Base-by-base conservation (phyloP, 2,329 filamentous ascomycete species). In the Delphinella strobiligena region DNA sequence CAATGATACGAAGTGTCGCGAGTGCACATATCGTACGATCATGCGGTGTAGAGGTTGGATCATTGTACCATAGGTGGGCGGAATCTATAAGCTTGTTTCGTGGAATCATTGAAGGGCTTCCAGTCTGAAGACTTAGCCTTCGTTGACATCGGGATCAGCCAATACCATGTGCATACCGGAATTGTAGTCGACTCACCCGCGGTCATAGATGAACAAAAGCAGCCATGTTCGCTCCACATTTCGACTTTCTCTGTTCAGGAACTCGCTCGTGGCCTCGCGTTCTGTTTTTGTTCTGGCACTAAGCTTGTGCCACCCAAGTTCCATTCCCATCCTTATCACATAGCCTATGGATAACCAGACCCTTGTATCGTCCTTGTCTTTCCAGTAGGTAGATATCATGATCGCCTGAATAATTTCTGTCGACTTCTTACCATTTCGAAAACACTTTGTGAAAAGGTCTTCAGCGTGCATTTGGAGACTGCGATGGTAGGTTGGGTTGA, bases 21-120 rank as follows among this genome's bases (percentile, higher is more conserved):
- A 65, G 54, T 4, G 61, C 57, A n/a, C 53, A 55, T 3, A 64
- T 50, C 2, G 63, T 47, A 5, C 52, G 45, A 43, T 64, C 62
- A 3, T 50, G 57, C 2, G 55, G 46, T 11, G 52, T 51, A 3
- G 59, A 58, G 30, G 53, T 40, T 1, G 42, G 42, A 17, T 58
- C 50, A 7, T 46, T 47, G 45, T 58, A 54, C 62, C 62, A 66
- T 10, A 46, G 47, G 14, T 56, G 54, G 5, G 54, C 47, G n/a
- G 59, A 55, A 18, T 55, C 53, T 34, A 64, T 59, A 35, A 64
- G 54, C 12, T 54, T 50, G 31, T 51, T 58, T 10, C 56, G 49
- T 24, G 62, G 60, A 17, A 64, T 62, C 62, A 65, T 66, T 50
- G 56, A 63, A 0, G 62, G 61, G 36, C 60, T 63, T 4, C 61